Evolutionary conservation across 1,284 basidiomycete species (phyloP).

Genomic region (Cryptococcus depauperatus): DNA sequence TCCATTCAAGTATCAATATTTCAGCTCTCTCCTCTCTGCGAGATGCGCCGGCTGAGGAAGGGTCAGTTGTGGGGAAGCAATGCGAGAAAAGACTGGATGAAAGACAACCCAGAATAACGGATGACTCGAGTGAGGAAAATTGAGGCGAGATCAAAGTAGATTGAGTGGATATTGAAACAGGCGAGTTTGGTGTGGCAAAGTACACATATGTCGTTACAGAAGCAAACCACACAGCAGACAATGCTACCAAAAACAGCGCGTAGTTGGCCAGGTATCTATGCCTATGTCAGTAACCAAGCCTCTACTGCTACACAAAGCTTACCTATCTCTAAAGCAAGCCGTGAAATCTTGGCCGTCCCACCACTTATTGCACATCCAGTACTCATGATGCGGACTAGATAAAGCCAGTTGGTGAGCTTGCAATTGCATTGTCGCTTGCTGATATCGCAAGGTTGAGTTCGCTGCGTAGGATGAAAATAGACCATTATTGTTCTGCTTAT

Average conservation of each 20-base stretch:
- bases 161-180: slow-evolving; percentile 9
- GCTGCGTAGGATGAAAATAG: too few relatives aligned
- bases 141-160: slow-evolving; percentile 22
- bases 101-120: slow-evolving; percentile 31
- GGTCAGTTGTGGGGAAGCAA: background rate
- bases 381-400: too few relatives aligned
- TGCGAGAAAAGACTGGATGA: slow-evolving; percentile 22
- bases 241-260: slow-evolving; percentile 29
- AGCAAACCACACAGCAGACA: slow-evolving; percentile 22
- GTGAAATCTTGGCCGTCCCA: slow-evolving; percentile 48
- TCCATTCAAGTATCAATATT: slow-evolving; percentile 26
- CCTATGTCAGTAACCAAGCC: slow-evolving; percentile 17
- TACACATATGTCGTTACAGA: slow-evolving; percentile 3
- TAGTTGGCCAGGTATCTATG: slow-evolving; percentile 15
- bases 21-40: slow-evolving; percentile 17
- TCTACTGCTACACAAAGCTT: background rate
- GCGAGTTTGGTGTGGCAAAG: slow-evolving; percentile 4
- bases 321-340: slow-evolving; percentile 39
- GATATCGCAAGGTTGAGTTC: too few relatives aligned
- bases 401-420: too few relatives aligned
- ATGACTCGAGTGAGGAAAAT: slow-evolving; percentile 34
- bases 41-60: slow-evolving; percentile 1
- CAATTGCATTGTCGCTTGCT: too few relatives aligned
- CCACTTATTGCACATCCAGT: slow-evolving; percentile 16
- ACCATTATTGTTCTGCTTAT: too few relatives aligned